Conservation (phyloP, 805 yeast species). For the Lipomyces lipofer region DNA sequence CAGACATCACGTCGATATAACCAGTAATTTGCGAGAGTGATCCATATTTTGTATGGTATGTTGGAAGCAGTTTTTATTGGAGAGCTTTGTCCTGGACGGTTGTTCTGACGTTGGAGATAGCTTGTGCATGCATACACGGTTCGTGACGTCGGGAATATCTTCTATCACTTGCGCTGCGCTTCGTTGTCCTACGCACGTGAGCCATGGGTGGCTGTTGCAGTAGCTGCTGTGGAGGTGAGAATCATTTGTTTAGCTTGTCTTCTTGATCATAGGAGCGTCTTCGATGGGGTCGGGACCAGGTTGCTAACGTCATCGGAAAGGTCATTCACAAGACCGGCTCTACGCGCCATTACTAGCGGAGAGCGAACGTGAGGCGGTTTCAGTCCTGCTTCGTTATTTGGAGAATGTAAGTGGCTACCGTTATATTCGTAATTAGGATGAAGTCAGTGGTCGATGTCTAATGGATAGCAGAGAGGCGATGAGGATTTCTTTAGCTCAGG, state of each 20-base stretch:
- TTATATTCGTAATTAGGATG: background rate
- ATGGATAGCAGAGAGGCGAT: constrained; percentile 60
- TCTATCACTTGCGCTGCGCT: too few species aligned
- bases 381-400: constrained; percentile 80
- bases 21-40: too few species aligned
- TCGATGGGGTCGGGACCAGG: background rate
- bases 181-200: too few species aligned
- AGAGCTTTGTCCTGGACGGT: too few species aligned
- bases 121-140: too few species aligned
- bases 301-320: constrained; percentile 5
- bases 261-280: background rate
- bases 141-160: too few species aligned
- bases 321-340: constrained; percentile 44
- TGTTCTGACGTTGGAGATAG: too few species aligned
- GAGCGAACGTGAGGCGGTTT: constrained; percentile 94
- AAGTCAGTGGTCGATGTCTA: background rate
- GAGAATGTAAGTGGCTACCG: constrained; percentile 57
- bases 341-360: constrained; percentile 87
- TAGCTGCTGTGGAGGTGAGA: constrained; percentile 32
- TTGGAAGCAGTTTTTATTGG: too few species aligned
- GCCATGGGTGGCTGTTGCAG: constrained; percentile 31
- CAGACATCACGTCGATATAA: too few species aligned
- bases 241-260: background rate
- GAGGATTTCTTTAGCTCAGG: constrained; percentile 88
- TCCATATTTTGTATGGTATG: too few species aligned